Percentiles rank a stretch among this genome's conserved stretches.
phyloP scores from a whole-genome alignment of 2,329 filamentous ascomycete genomes.

The Pseudogymnoascus sp. region DNA sequence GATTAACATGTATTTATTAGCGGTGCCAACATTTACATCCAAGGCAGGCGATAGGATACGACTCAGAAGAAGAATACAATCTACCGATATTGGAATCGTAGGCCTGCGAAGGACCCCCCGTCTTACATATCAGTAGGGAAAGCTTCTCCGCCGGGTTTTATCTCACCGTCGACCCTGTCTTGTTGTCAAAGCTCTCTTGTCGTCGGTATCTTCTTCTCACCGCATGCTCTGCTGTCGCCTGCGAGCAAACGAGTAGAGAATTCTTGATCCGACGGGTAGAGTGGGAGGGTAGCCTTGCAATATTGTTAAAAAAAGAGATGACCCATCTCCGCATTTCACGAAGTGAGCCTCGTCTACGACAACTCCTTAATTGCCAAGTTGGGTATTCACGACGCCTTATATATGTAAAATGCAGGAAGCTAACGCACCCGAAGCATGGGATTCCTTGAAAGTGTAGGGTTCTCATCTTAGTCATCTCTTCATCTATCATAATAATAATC shows the following conservation, averaged over 20 bases:
- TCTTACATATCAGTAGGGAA: too few species aligned
- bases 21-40: too few species aligned
- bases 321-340: neutral
- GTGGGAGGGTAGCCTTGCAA: neutral
- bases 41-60: too few species aligned
- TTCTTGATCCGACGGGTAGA: neutral
- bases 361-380: neutral
- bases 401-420: neutral
- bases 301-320: neutral
- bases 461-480: too few species aligned
- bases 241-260: neutral
- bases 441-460: too few species aligned
- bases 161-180: neutral
- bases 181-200: neutral
- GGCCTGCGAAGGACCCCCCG: too few species aligned
- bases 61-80: too few species aligned
- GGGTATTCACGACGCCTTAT: neutral
- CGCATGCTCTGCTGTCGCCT: neutral
- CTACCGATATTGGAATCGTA: too few species aligned
- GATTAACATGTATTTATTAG: too few species aligned
- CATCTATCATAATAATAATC: neutral
- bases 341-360: neutral
- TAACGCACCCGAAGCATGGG: neutral
- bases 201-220: neutral
- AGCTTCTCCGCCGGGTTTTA: too few species aligned